Base-by-base conservation (phyloP, 768 basidiomycete species). In the Clavulina sp. region DNA sequence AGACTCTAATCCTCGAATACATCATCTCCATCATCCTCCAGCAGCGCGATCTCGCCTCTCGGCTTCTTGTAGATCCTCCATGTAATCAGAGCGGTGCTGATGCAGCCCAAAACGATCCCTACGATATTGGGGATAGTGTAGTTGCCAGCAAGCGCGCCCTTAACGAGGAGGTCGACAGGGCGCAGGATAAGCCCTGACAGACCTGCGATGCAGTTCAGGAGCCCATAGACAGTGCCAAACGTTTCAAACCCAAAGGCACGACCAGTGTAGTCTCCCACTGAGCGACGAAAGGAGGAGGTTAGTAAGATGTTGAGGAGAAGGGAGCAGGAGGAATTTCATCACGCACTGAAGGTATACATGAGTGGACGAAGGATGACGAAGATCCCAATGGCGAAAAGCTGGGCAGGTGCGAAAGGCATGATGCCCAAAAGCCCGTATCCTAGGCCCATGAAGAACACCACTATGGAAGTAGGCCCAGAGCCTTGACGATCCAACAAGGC, bases 161-260 rank as follows among this genome's bases (percentile, higher is more conserved):
- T 65, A 23, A 64, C 62, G 21, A 63, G 52, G 5, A 64, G 48
- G 52, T 68, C 67, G 49, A 68, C 56, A 2, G 65, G 64, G 5
- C 63, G 62, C 18, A 67, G 58, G 13, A 64, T 51, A 7, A 66
- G 53, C 1, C 64, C 66, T 46, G 66, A 59, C 2, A 65, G 30
- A 3, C 66, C 66, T 6, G 64, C 60, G 4, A 65, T 24, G n/a
- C 64, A 62, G 56, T 64, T 65, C 19, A 62, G 61, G 4, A 66
- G 57, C 3, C 66, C 66, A 41, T 66, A 66, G 33, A 68, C 65
- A 13, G 62, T 65, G 1, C 67, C 67, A 50, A 68, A 68, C 4
- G 62, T 67, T 26, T 59, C 57, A 44, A 63, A 64, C 5, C 64
- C 63, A 49, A 64, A 64, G 16, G 62, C 49, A 46, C 56, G 56